A percentile compares a stretch with the other conserved stretches of the same genome.
Conservation (phyloP, 2,329 filamentous ascomycete genomes). For the Aspergillus cejpii region DNA sequence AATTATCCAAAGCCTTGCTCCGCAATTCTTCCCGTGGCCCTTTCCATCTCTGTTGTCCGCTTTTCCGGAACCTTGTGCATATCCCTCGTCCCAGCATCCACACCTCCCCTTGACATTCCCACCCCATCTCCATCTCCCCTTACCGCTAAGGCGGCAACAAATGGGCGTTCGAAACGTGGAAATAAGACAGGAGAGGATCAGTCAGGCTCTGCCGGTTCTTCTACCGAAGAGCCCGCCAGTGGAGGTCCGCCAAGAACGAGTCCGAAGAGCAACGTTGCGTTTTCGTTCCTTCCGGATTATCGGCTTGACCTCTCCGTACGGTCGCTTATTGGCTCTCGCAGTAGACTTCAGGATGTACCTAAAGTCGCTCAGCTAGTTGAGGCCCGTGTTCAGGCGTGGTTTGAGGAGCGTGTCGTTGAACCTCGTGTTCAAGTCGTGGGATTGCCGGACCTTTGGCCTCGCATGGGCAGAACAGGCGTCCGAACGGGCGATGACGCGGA, state of each 20-base stretch:
- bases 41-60: slow-evolving; percentile 83
- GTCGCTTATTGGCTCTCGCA: slow-evolving; percentile 57
- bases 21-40: slow-evolving; percentile 82
- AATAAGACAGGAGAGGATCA: slow-evolving; percentile 11
- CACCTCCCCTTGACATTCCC: slow-evolving; percentile 32
- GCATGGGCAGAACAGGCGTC: slow-evolving; percentile 47
- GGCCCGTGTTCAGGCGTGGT: slow-evolving; percentile 59
- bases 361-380: slow-evolving; percentile 62
- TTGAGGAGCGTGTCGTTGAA: slow-evolving; percentile 60
- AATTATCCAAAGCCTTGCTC: slow-evolving; percentile 90
- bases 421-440: slow-evolving; percentile 60
- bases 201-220: not conserved
- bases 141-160: slow-evolving; percentile 13
- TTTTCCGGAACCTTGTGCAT: slow-evolving; percentile 94
- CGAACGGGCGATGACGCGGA: slow-evolving; percentile 40
- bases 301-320: slow-evolving; percentile 59
- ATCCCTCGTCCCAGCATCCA: slow-evolving; percentile 71
- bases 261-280: slow-evolving; percentile 77
- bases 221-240: slow-evolving; percentile 2
- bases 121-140: slow-evolving; percentile 27
- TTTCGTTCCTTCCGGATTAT: slow-evolving; percentile 70
- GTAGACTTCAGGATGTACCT: slow-evolving; percentile 58
- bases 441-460: slow-evolving; percentile 56
- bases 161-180: slow-evolving; percentile 3
- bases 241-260: slow-evolving; percentile 39